Percentiles rank a stretch among this genome's conserved stretches.
phyloP scores from a whole-genome alignment of 1,284 basidiomycete genomes.

The Trametes pubescens region DNA sequence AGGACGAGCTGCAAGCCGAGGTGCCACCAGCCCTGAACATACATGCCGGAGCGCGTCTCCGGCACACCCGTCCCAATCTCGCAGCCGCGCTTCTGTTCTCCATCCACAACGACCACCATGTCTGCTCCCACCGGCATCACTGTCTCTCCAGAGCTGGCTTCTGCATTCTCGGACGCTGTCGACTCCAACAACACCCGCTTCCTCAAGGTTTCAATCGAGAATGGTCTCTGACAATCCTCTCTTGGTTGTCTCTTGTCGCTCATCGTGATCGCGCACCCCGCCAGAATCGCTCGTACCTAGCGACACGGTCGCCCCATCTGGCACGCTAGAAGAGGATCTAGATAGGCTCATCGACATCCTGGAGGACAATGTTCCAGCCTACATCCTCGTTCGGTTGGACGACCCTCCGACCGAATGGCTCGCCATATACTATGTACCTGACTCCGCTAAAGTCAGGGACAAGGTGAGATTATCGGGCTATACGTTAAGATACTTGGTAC shows the following conservation, averaged over 20 bases:
- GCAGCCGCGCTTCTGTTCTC: conserved; percentile 7
- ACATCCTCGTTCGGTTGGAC: conserved; percentile 73
- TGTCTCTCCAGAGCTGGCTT: conserved; percentile 59
- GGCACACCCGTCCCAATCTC: conserved; percentile 4
- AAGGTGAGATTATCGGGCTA: conserved; percentile 57
- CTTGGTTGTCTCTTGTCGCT: conserved; percentile 30
- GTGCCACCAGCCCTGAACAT: conserved; percentile 7
- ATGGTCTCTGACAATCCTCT: conserved; percentile 59
- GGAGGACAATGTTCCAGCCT: conserved; percentile 70
- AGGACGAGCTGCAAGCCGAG: conserved; percentile 12
- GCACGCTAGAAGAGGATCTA: conserved; percentile 68
- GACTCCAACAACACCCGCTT: conserved; percentile 63
- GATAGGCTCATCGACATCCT: conserved; percentile 62
- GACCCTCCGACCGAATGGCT: conserved; percentile 71
- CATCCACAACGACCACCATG: conserved; percentile 51
- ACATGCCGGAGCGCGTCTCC: conserved; percentile 15
- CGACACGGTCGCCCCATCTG: conserved; percentile 52
- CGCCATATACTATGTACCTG: conserved; percentile 78
- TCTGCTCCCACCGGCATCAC: conserved; percentile 74
- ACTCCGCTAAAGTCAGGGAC: conserved; percentile 75
- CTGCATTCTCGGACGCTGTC: conserved; percentile 64
- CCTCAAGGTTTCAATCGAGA: conserved; percentile 75
- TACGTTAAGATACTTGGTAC: not conserved
- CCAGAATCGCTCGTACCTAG: conserved; percentile 75
- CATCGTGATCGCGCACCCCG: conserved; percentile 37